These are phyloP conservation scores for Quercus variabilis DNA, from an alignment of 306 rosid species.

Conservation along the genomic window DNA sequence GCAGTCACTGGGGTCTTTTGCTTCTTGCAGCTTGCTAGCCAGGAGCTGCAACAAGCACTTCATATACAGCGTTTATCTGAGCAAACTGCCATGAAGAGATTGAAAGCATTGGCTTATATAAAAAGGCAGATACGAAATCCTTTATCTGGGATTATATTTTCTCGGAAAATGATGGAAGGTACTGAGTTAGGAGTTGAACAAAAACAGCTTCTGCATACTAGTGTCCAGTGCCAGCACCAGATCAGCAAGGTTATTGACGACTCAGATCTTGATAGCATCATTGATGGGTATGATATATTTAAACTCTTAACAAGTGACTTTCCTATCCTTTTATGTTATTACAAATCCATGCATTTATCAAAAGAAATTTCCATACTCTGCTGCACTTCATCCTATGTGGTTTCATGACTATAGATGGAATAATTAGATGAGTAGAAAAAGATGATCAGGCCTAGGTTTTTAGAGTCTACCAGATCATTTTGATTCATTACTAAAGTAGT, in stretches of 20 bases:
- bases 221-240: constrained; percentile 79
- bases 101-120: constrained; percentile 60
- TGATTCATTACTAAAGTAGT: background rate
- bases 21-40: constrained; percentile 93
- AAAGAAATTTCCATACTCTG: background rate
- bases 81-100: constrained; percentile 82
- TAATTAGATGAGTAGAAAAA: background rate
- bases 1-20: constrained; percentile 80
- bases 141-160: constrained; percentile 60
- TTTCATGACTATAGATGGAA: background rate
- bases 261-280: constrained; percentile 82
- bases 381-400: background rate
- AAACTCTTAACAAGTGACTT: background rate
- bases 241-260: constrained; percentile 88
- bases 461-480: background rate
- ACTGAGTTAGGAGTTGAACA: constrained; percentile 74
- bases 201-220: constrained; percentile 57
- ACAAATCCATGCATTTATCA: background rate
- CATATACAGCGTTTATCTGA: constrained; percentile 81
- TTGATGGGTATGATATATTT: constrained; percentile 66
- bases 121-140: constrained; percentile 80
- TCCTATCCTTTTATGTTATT: background rate
- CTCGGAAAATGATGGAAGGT: constrained; percentile 66
- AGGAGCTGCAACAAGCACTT: constrained; percentile 81
- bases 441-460: background rate